Percentiles rank a stretch among this genome's conserved stretches.
Evolutionary conservation across 108 stramenopile genomes (phyloP).

Genomic region (Nitzschia palea): DNA sequence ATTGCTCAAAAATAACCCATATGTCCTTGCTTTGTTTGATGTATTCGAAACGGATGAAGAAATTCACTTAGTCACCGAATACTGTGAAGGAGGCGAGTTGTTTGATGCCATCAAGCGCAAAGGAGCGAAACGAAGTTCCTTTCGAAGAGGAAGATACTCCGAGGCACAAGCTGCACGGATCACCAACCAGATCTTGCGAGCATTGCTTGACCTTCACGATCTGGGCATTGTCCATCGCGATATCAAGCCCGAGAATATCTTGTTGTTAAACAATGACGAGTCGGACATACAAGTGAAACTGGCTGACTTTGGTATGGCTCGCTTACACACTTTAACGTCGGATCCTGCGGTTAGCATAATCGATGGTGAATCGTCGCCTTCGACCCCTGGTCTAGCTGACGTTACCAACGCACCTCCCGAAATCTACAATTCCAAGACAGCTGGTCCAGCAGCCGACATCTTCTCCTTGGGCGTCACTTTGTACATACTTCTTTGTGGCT

Average conservation of each 20-base stretch:
- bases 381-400: constrained; percentile 48
- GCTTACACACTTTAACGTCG: constrained; percentile 23
- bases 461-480: constrained; percentile 94
- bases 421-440: constrained; percentile 55
- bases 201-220: constrained; percentile 61
- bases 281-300: constrained; percentile 63
- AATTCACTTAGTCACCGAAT: constrained; percentile 85
- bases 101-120: constrained; percentile 69
- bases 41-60: constrained; percentile 86
- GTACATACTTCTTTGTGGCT: constrained; percentile 96
- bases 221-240: constrained; percentile 78
- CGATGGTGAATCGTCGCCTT: constrained; percentile 49
- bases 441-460: constrained; percentile 88
- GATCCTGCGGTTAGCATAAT: not conserved
- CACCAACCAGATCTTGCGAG: constrained; percentile 66
- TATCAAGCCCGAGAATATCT: constrained; percentile 89
- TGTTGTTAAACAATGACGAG: constrained; percentile 56
- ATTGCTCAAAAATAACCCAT: constrained; percentile 48
- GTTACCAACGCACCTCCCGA: constrained; percentile 83
- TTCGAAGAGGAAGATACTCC: constrained; percentile 46
- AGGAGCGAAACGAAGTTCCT: constrained; percentile 14
- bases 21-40: constrained; percentile 76
- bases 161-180: constrained; percentile 76
- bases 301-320: constrained; percentile 89
- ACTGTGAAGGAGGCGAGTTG: constrained; percentile 85